A percentile compares a stretch with the other conserved stretches of the same genome.
These are phyloP conservation scores for Pestalotiopsis sp. DNA, from an alignment of 2,329 filamentous ascomycete species.

Conservation along the genomic window DNA sequence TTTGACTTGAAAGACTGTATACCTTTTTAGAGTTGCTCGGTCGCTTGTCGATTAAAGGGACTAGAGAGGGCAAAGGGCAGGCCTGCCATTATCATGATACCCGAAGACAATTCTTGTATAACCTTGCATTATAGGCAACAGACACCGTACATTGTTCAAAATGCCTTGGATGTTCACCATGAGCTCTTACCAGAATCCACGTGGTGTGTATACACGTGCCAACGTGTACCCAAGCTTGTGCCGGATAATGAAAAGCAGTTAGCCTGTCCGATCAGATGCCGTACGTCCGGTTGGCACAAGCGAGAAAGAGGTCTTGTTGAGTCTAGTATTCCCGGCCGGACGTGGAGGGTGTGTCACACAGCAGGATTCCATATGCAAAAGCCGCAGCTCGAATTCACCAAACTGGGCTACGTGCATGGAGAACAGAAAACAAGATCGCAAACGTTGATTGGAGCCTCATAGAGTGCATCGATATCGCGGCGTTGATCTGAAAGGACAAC, in stretches of 20 bases:
- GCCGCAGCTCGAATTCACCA: background rate
- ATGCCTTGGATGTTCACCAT: background rate
- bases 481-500: background rate
- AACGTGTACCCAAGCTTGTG: background rate
- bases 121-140: background rate
- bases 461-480: background rate
- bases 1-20: background rate
- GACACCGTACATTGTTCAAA: background rate
- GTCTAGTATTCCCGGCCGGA: background rate
- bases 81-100: conserved; percentile 11
- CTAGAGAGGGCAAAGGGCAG: background rate
- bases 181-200: background rate
- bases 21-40: background rate
- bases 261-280: background rate
- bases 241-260: background rate
- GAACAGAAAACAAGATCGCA: background rate
- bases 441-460: background rate
- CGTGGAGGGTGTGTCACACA: background rate
- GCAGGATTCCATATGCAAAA: background rate
- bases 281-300: background rate
- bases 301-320: background rate
- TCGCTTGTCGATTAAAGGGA: background rate
- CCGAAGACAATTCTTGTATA: conserved; percentile 9
- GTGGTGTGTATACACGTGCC: background rate
- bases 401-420: background rate